phyloP scores from a whole-genome alignment of 352 stramenopile species.

The Phytophthora niederhauseri region DNA sequence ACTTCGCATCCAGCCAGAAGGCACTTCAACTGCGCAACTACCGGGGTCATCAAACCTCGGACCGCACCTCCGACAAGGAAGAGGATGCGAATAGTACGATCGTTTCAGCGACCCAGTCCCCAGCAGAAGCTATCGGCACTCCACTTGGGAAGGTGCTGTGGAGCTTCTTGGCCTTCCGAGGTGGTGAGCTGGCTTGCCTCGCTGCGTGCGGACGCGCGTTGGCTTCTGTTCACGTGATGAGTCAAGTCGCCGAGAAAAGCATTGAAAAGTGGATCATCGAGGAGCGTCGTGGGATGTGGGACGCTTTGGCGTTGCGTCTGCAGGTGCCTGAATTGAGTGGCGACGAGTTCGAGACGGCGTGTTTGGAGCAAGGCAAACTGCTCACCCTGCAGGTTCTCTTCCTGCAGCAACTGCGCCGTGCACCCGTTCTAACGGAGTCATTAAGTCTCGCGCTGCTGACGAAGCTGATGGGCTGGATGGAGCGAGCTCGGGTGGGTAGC shows the following conservation, averaged over 20 bases:
- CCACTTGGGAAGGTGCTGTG: constrained; percentile 72
- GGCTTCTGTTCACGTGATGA: constrained; percentile 86
- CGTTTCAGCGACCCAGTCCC: constrained; percentile 24
- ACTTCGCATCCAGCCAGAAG: constrained; percentile 77
- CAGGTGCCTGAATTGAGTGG: constrained; percentile 83
- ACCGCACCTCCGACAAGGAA: constrained; percentile 27
- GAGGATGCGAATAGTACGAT: constrained; percentile 12
- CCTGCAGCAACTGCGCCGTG: constrained; percentile 68
- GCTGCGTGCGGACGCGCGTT: constrained; percentile 73
- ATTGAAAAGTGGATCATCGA: constrained; percentile 90
- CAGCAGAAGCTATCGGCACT: constrained; percentile 60
- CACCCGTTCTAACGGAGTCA: constrained; percentile 67
- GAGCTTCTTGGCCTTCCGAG: constrained; percentile 82
- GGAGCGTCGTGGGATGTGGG: constrained; percentile 68
- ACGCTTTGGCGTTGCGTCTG: constrained; percentile 58
- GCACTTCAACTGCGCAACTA: constrained; percentile 31
- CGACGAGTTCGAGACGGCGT: constrained; percentile 79
- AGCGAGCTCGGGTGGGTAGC: constrained; percentile 56
- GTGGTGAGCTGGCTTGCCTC: constrained; percentile 79
- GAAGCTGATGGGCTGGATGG: constrained; percentile 80
- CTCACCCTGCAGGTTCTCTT: constrained; percentile 84
- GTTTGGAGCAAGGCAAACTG: constrained; percentile 73
- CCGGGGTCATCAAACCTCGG: constrained; percentile 25
- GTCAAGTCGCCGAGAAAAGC: constrained; percentile 76
- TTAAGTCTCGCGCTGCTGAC: constrained; percentile 72